Conservation (phyloP, 78 protist genomes). For the Dictyostelium discoideum region dicty_2.7 NC_007090.3:2884501-2885000, state of each 20-base stretch:
- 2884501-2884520: background rate
- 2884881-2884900: slow-evolving; percentile 39
- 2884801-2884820: slow-evolving; percentile 51
- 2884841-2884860: slow-evolving; percentile 44
- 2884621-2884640: background rate
- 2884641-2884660: slow-evolving; percentile 66
- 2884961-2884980: slow-evolving; percentile 43
- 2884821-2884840: background rate
- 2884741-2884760: slow-evolving; percentile 49
- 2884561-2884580: background rate
- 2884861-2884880: slow-evolving; percentile 76
- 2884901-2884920: slow-evolving; percentile 43
- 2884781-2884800: slow-evolving; percentile 35
- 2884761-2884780: slow-evolving; percentile 19
- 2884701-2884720: slow-evolving; percentile 69
- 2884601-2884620: slow-evolving; percentile 20
- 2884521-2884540: background rate
- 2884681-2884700: slow-evolving; percentile 10
- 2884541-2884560: background rate
- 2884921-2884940: background rate
- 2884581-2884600: background rate
- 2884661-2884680: background rate
- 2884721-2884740: slow-evolving; percentile 4
- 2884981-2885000: slow-evolving; percentile 33
- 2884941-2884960: slow-evolving; percentile 11